Evolutionary conservation across 169 alveolate genomes (phyloP), one percentile per base, ranked within the genome.

Genomic region (Cryptosporidium tyzzeri): DNA sequence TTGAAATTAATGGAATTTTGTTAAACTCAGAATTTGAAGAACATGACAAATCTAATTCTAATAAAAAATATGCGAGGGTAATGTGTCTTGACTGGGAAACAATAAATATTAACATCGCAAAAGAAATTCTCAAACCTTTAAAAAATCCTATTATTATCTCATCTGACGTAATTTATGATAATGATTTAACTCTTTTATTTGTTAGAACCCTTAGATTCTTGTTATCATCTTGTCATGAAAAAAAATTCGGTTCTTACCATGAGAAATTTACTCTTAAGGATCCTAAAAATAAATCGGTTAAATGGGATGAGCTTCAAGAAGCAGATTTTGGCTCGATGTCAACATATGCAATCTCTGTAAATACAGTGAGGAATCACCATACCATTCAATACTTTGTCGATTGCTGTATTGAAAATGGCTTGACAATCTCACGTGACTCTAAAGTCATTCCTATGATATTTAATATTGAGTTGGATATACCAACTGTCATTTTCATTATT

Each of bases 71-170:
- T 39, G 73, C 65, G n/a, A 62, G 50, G 26, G 62, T 65, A 18
- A 58, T 44, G 55, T 80, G 75, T 39, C 68, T 80, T 3, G 89
- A 80, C 45, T 80, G 89, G 89, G 89, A 80, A 65, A 80, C 80
- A 18, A 41, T 44, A 3, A 48, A 80, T 48, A 41, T 21, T 6
- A 23, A 33, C 33, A 58, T 80, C 12, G 31, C 89, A n/a, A 61
- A 26, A 14, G 68, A 80, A 62, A 18, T 80, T 12, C 26, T 80
- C 6, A 80, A 62, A 14, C 41, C 51, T 39, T 37, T 31, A 23
- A 80, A 2, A 62, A 80, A 59, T 21, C 89, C 89, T 26, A 26
- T 80, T 29, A 61, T 80, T 44, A 80, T 80, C 37, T 59, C 89
- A 39, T 80, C 89, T 14, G 89, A 80, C 41, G 89, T 80, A 12